Evolutionary conservation across 2,329 filamentous ascomycete genomes (phyloP), one percentile per base, ranked within the genome.

Genomic region (Hymenoscyphus fraxineus): DNA sequence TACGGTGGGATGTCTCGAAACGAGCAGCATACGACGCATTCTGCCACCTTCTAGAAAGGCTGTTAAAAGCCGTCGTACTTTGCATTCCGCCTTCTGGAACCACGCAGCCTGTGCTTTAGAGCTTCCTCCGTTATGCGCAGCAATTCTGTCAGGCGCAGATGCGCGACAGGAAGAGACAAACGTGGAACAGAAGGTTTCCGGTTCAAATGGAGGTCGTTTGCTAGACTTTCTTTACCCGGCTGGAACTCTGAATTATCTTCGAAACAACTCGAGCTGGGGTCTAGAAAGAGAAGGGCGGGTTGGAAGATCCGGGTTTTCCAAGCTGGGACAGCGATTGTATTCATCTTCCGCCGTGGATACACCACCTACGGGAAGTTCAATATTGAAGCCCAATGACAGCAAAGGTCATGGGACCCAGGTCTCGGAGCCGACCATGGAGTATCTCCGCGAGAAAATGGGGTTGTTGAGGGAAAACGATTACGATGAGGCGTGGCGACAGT

Each of bases 11-110:
- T 85, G 82, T 73, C 71, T 76, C 77, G 80, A 85, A 79, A 79
- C 84, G 78, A 79, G 80, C 76, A 81, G 82, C 79, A 78, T 82
- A 74, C 80, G 81, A 74, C 78, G 80, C 70, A 78, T 83, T 72
- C 73, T 83, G 66, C 79, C 73, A 69, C 66, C 68, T 59, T 69
- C 72, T 35, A 70, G 65, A 58, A 73, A 72, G 76, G 75, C 68
- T 22, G 62, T 72, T 40, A 73, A 73, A 60, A 75, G 70, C 68
- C 79, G 78, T 67, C 82, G 83, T 70, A 78, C 76, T 74, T 78
- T 86, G 54, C 82, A 84, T 75, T 81, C 81, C 60, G 74, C 78
- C 32, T 85, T 86, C 71, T 85, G 83, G 83, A 79, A 78, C 67
- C 82, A 86, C 75, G 80, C 80, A 68, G 80, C 81, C 64, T 65